phyloP scores from a whole-genome alignment of 2,329 filamentous ascomycete species.

The Fusarium illudens region DNA sequence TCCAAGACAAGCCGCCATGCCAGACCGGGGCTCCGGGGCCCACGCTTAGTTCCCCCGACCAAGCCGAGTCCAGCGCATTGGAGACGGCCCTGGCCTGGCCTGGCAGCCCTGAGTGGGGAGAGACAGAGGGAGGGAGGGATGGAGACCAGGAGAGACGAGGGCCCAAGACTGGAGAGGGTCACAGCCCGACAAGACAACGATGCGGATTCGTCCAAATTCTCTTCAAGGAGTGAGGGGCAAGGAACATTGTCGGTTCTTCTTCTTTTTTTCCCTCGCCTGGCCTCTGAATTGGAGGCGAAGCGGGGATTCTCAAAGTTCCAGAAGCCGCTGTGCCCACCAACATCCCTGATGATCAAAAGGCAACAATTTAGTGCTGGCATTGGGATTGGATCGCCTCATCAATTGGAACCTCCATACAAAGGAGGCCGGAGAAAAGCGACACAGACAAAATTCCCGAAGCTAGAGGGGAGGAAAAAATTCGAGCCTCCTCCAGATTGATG shows the following conservation, averaged over 20 bases:
- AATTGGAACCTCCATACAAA: background rate
- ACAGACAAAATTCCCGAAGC: constrained; percentile 5
- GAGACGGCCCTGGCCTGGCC: constrained; percentile 25
- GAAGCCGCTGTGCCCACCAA: constrained; percentile 25
- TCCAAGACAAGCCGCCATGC: constrained; percentile 39
- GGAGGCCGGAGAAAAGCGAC: background rate
- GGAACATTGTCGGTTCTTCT: constrained; percentile 26
- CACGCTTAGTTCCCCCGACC: constrained; percentile 36
- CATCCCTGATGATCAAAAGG: constrained; percentile 10
- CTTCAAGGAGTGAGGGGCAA: constrained; percentile 17
- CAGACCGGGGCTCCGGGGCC: constrained; percentile 18
- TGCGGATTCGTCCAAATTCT: constrained; percentile 6
- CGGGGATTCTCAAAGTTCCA: constrained; percentile 33
- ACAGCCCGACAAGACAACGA: constrained; percentile 9
- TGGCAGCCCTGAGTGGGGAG: no score
- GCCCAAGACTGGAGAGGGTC: constrained; percentile 8
- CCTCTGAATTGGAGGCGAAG: constrained; percentile 10
- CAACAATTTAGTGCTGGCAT: background rate
- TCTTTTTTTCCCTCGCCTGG: constrained; percentile 14
- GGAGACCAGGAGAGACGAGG: constrained; percentile 1
- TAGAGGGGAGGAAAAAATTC: constrained; percentile 9
- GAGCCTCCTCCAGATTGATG: constrained; percentile 20
- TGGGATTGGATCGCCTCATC: constrained; percentile 4
- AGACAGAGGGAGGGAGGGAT: constrained; percentile 8
- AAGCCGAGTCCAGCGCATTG: constrained; percentile 31